Percentiles rank a stretch among this genome's conserved stretches.
phyloP scores from a whole-genome alignment of 1,284 basidiomycete genomes.

The Mrakiaceae sp. region DNA sequence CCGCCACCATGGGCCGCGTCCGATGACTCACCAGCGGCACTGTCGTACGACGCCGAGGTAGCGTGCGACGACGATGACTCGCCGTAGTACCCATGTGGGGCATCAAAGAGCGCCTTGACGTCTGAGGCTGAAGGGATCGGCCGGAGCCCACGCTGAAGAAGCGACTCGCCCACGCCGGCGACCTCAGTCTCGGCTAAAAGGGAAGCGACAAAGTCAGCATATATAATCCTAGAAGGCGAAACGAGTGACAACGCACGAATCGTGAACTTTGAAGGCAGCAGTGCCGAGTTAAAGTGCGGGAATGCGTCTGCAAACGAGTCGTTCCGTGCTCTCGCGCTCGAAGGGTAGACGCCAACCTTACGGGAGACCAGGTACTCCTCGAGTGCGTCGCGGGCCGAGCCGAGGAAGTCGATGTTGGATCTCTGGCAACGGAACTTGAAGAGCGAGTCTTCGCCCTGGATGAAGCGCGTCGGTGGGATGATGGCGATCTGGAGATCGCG shows the following conservation, averaged over 20 bases:
- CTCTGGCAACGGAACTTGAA: slow-evolving; percentile 94
- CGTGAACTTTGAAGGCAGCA: slow-evolving; percentile 58
- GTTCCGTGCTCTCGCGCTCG: slow-evolving; percentile 40
- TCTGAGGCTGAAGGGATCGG: slow-evolving; percentile 81
- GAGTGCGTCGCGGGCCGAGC: slow-evolving; percentile 77
- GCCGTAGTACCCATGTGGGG: slow-evolving; percentile 16
- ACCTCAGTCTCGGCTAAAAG: slow-evolving; percentile 28
- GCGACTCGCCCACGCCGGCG: slow-evolving; percentile 53
- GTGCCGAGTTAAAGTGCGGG: slow-evolving; percentile 92
- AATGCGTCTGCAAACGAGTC: slow-evolving; percentile 93
- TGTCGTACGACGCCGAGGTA: no score
- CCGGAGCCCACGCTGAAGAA: slow-evolving; percentile 62
- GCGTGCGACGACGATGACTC: not conserved
- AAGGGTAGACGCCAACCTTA: slow-evolving; percentile 43
- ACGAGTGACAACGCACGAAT: slow-evolving; percentile 29
- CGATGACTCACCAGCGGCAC: no score
- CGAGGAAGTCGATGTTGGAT: slow-evolving; percentile 84
- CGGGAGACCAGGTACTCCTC: slow-evolving; percentile 82
- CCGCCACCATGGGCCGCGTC: no score
- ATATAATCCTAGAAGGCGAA: not conserved
- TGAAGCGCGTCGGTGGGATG: slow-evolving; percentile 46
- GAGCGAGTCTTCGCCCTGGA: slow-evolving; percentile 57
- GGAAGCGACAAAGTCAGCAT: slow-evolving; percentile 16
- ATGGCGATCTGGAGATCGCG: slow-evolving; percentile 87
- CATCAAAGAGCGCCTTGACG: slow-evolving; percentile 87